Base-by-base conservation (phyloP, 768 basidiomycete genomes). In the Naganishia antarctica region DNA sequence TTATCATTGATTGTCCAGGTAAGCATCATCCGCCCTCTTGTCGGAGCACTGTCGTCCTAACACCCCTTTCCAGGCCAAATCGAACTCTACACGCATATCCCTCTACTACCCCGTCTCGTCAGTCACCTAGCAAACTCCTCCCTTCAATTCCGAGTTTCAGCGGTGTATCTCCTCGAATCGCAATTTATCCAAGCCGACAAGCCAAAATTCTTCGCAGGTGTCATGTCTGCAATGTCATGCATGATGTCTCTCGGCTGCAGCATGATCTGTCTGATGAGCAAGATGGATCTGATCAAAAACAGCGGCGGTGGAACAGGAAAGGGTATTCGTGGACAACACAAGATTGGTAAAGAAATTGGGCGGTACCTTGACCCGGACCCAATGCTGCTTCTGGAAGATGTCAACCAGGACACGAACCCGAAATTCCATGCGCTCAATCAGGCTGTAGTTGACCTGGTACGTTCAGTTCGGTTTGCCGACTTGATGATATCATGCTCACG, bases 231-330 rank as follows among this genome's bases (percentile, higher is more conserved):
- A 29, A 97, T 99, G 96, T 92, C 90, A 40, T 92, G 94, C 29
- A 99, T 99, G 96, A 89, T 98, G 37, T 92, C 91, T 71, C 83
- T 99, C 43, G 96, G 97, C 73, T 86, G 96, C 37, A 92, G 93
- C 0, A 93, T 91, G 88, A 87, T 99, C 66, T 98, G 98, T 71
- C 80, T 98, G 75, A 91, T 99, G 89, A 94, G 91, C 46, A 99
- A 99, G 79, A 98, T 99, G 96, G 96, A 99, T 77, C 83, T 99
- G 47, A 89, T 98, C 48, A 90, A 72, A 67, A 78, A 34, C 28
- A 44, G 50, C 15, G 66, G 51, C 23, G 50, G 60, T 16, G 71
- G 69, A 47, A 69, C 66, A 70, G 70, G 61, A 4, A 85, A 88
- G 44, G 86, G 86, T 80, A 83, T 65, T 83, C 84, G 26, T 80